phyloP scores from a whole-genome alignment of 495 filamentous ascomycete genomes.

The Annulohypoxylon maeteangense region DNA sequence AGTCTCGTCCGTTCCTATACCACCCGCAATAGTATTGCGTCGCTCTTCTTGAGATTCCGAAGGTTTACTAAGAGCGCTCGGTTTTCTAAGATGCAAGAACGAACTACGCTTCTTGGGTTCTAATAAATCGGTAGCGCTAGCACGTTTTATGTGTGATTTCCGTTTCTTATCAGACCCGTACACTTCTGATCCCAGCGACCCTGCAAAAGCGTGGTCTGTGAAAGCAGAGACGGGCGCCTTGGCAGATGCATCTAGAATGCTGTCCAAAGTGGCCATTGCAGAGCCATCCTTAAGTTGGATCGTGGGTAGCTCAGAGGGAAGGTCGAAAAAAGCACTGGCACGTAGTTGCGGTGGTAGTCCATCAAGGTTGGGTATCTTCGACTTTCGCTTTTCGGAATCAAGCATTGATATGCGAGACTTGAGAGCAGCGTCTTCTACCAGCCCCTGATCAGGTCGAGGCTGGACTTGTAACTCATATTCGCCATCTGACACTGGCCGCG shows the following conservation, averaged over 20 bases:
- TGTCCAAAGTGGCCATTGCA: constrained; percentile 89
- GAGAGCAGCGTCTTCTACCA: constrained; percentile 25
- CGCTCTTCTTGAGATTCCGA: constrained; percentile 39
- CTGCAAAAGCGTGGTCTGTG: constrained; percentile 89
- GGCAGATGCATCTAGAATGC: constrained; percentile 93
- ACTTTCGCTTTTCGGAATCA: constrained; percentile 51
- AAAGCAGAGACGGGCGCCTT: constrained; percentile 93
- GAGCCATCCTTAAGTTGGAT: constrained; percentile 81
- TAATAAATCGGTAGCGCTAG: constrained; percentile 33
- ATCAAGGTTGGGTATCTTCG: constrained; percentile 55
- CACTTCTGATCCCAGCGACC: constrained; percentile 72
- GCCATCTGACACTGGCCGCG: neutral
- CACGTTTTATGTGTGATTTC: constrained; percentile 46
- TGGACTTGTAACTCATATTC: constrained; percentile 13
- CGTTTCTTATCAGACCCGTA: constrained; percentile 65
- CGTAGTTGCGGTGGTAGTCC: constrained; percentile 86
- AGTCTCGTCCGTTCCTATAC: constrained; percentile 26
- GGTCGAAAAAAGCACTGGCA: constrained; percentile 90
- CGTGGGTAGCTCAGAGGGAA: constrained; percentile 63
- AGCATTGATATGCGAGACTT: constrained; percentile 44
- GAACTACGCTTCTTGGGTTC: constrained; percentile 53
- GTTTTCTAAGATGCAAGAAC: constrained; percentile 50
- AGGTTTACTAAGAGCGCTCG: constrained; percentile 44
- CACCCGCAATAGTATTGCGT: constrained; percentile 27
- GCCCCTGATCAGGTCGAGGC: neutral